These are phyloP conservation scores for Ustilago xerochloae DNA, from an alignment of 1,284 basidiomycete genomes.

Conservation along the genomic window DNA sequence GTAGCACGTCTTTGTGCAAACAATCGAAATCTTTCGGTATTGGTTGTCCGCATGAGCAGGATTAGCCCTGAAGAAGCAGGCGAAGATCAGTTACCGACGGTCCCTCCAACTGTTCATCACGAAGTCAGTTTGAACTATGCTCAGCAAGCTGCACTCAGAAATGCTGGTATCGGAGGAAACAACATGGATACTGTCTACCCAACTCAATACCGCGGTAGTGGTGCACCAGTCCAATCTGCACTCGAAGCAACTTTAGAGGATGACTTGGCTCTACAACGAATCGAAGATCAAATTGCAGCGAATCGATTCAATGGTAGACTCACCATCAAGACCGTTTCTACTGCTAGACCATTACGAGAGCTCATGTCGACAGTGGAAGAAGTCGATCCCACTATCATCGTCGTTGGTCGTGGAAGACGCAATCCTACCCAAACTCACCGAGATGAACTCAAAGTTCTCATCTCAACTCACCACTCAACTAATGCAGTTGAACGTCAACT, in stretches of 20 bases:
- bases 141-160: slow-evolving; percentile 9
- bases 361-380: slow-evolving; percentile 26
- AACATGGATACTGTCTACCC: slow-evolving; percentile 61
- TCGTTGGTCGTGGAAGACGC: slow-evolving; percentile 55
- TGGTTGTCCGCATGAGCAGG: slow-evolving; percentile 49
- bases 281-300: slow-evolving; percentile 42
- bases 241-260: slow-evolving; percentile 59
- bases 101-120: slow-evolving; percentile 60
- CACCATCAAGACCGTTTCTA: slow-evolving; percentile 21
- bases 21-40: slow-evolving; percentile 47
- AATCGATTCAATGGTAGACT: slow-evolving; percentile 25
- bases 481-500: slow-evolving; percentile 43
- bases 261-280: slow-evolving; percentile 49
- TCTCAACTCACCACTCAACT: slow-evolving; percentile 12
- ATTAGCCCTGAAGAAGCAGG: slow-evolving; percentile 46
- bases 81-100: slow-evolving; percentile 35
- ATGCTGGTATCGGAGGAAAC: slow-evolving; percentile 12
- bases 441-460: slow-evolving; percentile 53
- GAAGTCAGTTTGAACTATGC: slow-evolving; percentile 30
- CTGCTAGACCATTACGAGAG: slow-evolving; percentile 39
- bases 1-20: slow-evolving; percentile 41
- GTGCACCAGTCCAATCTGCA: slow-evolving; percentile 19
- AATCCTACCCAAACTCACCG: slow-evolving; percentile 60
- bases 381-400: slow-evolving; percentile 45
- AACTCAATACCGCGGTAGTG: slow-evolving; percentile 18